phyloP scores from a whole-genome alignment of 2,329 filamentous ascomycete species.

The Colletotrichum gigasporum region DNA sequence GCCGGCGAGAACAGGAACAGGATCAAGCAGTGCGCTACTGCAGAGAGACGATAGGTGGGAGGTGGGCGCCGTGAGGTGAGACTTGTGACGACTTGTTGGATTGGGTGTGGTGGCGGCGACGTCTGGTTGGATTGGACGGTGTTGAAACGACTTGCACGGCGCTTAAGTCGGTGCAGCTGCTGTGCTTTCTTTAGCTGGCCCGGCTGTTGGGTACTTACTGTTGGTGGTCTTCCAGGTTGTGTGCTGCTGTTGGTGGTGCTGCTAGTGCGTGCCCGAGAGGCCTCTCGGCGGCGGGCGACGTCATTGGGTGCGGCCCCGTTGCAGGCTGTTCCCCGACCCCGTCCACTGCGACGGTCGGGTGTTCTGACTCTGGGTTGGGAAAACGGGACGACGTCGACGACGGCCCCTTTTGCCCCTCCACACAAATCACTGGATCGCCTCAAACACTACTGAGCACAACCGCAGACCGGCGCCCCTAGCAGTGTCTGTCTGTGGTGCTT shows the following conservation, averaged over 20 bases:
- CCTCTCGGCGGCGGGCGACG: conserved; percentile 28
- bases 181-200: conserved; percentile 19
- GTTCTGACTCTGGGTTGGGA: background rate
- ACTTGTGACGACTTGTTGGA: conserved; percentile 21
- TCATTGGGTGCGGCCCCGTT: conserved; percentile 17
- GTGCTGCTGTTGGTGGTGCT: background rate
- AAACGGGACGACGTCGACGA: background rate
- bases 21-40: too few species aligned
- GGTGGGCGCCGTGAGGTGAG: background rate
- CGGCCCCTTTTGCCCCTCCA: conserved; percentile 18
- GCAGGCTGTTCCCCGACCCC: conserved; percentile 15
- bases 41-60: too few species aligned
- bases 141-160: conserved; percentile 28
- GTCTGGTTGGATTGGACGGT: conserved; percentile 26
- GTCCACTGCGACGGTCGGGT: too few species aligned
- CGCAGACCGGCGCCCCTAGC: too few species aligned
- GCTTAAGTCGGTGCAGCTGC: conserved; percentile 25
- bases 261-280: conserved; percentile 25
- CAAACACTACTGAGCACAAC: background rate
- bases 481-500: background rate
- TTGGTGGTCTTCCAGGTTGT: too few species aligned
- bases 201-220: too few species aligned
- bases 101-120: conserved; percentile 19
- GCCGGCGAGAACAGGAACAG: background rate
- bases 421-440: background rate